phyloP scores from a whole-genome alignment of 2,329 filamentous ascomycete genomes.

The Chalara sp. region DNA sequence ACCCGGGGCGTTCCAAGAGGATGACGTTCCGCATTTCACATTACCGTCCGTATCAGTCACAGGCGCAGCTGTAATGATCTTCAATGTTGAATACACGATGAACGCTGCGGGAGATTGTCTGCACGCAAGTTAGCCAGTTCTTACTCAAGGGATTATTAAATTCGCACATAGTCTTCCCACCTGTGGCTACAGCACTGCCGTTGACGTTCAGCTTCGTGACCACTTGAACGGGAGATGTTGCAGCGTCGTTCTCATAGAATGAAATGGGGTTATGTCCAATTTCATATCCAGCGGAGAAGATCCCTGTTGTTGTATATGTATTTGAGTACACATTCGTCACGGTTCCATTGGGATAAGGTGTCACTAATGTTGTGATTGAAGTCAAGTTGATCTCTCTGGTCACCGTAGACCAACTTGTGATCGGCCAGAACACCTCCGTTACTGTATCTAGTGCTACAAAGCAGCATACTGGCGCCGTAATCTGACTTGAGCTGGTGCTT shows the following conservation, averaged over 20 bases:
- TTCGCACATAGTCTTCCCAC: slow-evolving; percentile 5
- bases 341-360: slow-evolving; percentile 7
- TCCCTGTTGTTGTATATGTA: slow-evolving; percentile 5
- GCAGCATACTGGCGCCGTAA: slow-evolving; percentile 2
- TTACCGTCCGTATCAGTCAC: no score
- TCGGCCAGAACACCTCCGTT: slow-evolving; percentile 6
- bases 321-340: slow-evolving; percentile 5
- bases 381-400: slow-evolving; percentile 3
- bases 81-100: slow-evolving; percentile 3
- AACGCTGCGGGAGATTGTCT: slow-evolving; percentile 10
- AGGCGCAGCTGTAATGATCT: no score
- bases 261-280: slow-evolving; percentile 4
- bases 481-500: not conserved
- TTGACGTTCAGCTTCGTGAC: not conserved
- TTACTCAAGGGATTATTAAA: not conserved
- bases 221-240: not conserved
- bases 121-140: not conserved
- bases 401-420: not conserved
- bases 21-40: no score
- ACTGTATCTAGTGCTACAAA: slow-evolving; percentile 11
- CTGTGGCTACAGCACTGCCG: slow-evolving; percentile 5
- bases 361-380: slow-evolving; percentile 8
- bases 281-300: not conserved
- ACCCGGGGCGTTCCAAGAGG: no score
- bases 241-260: slow-evolving; percentile 2